These are phyloP conservation scores for Hylodesmum podocarpum DNA, from an alignment of 306 rosid genomes.

Conservation along the genomic window DNA sequence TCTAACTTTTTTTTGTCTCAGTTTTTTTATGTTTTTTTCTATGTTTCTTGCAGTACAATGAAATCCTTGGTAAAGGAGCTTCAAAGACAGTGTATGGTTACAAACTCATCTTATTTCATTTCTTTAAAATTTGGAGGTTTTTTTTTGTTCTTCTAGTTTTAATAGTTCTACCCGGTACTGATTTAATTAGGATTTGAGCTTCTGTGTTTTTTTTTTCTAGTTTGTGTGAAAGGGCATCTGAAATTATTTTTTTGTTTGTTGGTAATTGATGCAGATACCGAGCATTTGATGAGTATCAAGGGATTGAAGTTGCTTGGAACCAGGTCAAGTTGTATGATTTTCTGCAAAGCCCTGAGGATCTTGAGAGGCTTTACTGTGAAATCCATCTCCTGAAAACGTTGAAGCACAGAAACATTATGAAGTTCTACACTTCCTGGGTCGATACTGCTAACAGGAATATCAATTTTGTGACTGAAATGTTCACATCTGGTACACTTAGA, in stretches of 20 bases:
- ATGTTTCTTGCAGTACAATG: constrained; percentile 78
- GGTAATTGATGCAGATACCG: constrained; percentile 62
- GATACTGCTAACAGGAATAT: constrained; percentile 85
- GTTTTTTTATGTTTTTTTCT: constrained; percentile 29
- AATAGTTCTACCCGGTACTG: constrained; percentile 21
- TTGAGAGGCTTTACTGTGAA: constrained; percentile 94
- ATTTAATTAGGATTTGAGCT: constrained; percentile 40
- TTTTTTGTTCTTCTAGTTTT: neutral
- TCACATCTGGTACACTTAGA: constrained; percentile 95
- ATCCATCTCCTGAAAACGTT: constrained; percentile 91
- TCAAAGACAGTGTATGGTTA: constrained; percentile 88
- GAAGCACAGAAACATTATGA: constrained; percentile 91
- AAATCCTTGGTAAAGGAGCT: constrained; percentile 98
- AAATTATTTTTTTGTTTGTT: neutral
- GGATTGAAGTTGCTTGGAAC: constrained; percentile 99
- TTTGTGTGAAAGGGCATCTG: constrained; percentile 29
- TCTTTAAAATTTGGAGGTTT: neutral
- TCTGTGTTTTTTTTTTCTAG: constrained; percentile 10
- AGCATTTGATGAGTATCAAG: constrained; percentile 98
- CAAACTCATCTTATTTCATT: constrained; percentile 1
- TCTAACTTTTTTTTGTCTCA: neutral
- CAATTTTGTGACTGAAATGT: constrained; percentile 96
- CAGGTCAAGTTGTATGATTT: constrained; percentile 93
- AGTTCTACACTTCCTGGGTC: constrained; percentile 92
- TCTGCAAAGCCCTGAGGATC: constrained; percentile 94